A percentile compares a stretch with the other conserved stretches of the same genome.
These are phyloP conservation scores for Lophiostoma macrostomum DNA, from an alignment of 495 filamentous ascomycete species.

Conservation along the genomic window DNA sequence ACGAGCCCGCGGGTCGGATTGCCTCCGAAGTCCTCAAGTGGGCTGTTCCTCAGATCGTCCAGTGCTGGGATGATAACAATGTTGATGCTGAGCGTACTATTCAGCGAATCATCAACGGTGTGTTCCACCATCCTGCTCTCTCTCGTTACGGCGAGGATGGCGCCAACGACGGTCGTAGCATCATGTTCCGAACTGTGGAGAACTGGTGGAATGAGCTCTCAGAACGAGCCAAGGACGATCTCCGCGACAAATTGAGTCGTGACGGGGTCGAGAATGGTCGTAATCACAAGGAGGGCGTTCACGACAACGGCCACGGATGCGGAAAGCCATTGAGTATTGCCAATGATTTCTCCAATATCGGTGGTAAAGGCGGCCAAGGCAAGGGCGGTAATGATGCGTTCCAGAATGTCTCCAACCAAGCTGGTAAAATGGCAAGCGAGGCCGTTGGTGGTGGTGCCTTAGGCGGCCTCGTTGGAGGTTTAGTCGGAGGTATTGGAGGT, in stretches of 20 bases:
- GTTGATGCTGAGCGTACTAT: constrained; percentile 64
- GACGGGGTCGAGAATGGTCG: constrained; percentile 69
- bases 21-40: constrained; percentile 74
- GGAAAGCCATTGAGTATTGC: constrained; percentile 66
- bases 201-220: constrained; percentile 73
- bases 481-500: constrained; percentile 44
- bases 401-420: constrained; percentile 33
- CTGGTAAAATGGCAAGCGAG: constrained; percentile 34
- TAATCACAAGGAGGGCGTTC: constrained; percentile 82
- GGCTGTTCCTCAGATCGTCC: constrained; percentile 81
- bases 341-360: constrained; percentile 34
- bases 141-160: constrained; percentile 68
- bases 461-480: constrained; percentile 45
- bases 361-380: constrained; percentile 34
- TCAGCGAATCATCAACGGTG: constrained; percentile 70
- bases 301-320: constrained; percentile 81
- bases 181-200: constrained; percentile 75
- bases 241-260: constrained; percentile 70
- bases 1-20: constrained; percentile 80
- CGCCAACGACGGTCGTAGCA: constrained; percentile 63
- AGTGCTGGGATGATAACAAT: constrained; percentile 75
- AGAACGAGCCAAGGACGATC: constrained; percentile 56
- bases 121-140: constrained; percentile 85
- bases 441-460: constrained; percentile 46
- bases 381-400: constrained; percentile 30